Percentiles rank a stretch among this genome's conserved stretches.
Evolutionary conservation across 2,329 filamentous ascomycete species (phyloP).

Genomic region (Monilinia vaccinii-corymbosi): DNA sequence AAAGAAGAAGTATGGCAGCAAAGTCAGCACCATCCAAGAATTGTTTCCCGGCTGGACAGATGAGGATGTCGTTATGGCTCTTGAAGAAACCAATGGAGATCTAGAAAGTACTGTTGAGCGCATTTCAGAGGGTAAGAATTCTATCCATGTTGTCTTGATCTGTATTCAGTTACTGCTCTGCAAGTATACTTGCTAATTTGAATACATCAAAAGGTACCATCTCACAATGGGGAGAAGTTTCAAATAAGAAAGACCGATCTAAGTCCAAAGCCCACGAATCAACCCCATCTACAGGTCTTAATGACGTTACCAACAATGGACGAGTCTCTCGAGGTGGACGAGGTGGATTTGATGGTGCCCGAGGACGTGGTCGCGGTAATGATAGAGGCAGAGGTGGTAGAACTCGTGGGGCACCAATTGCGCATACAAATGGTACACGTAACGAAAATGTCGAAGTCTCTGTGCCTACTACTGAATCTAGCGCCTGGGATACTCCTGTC

Average conservation of each 20-base stretch:
- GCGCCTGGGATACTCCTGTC: conserved; percentile 47
- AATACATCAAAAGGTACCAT: conserved; percentile 50
- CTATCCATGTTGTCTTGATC: background rate
- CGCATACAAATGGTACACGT: conserved; percentile 53
- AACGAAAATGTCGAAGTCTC: conserved; percentile 50
- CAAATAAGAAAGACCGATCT: conserved; percentile 67
- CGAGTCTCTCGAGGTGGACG: conserved; percentile 51
- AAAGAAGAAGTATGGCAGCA: conserved; percentile 77
- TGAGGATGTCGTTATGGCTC: conserved; percentile 84
- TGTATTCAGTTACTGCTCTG: background rate
- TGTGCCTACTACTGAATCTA: conserved; percentile 61
- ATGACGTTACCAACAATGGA: conserved; percentile 37
- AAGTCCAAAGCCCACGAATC: conserved; percentile 59
- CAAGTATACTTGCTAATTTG: conserved; percentile 9
- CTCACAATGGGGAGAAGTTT: conserved; percentile 77
- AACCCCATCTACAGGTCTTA: conserved; percentile 40
- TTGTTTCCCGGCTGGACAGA: conserved; percentile 95
- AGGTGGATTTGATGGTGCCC: conserved; percentile 49
- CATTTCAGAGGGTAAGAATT: conserved; percentile 63
- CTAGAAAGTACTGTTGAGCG: conserved; percentile 64
- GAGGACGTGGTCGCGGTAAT: conserved; percentile 50
- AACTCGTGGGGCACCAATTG: conserved; percentile 52
- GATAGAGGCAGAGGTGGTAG: conserved; percentile 52
- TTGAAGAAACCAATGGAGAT: conserved; percentile 81
- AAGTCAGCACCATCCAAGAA: conserved; percentile 77